phyloP scores from a whole-genome alignment of 2,329 filamentous ascomycete genomes.

The Colletotrichum phormii region DNA sequence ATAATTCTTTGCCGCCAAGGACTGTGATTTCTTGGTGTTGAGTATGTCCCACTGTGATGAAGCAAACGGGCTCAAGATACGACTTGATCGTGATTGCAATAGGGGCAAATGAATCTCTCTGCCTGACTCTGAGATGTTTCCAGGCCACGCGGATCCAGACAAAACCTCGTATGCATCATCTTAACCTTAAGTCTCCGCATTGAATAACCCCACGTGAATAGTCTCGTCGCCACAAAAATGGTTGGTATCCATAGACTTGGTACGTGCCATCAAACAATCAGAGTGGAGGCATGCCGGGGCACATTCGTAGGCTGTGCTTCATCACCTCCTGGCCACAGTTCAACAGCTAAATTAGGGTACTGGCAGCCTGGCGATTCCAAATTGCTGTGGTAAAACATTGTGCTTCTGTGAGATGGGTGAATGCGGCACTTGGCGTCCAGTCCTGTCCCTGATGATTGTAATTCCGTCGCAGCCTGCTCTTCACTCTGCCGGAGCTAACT shows the following conservation, averaged over 20 bases:
- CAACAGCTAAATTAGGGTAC: not conserved
- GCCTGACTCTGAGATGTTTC: not conserved
- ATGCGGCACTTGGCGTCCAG: not conserved
- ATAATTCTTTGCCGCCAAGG: not conserved
- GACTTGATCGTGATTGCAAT: not conserved
- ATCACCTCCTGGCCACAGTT: not conserved
- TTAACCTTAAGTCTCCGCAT: not conserved
- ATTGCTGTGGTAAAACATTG: not conserved
- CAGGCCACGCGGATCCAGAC: not conserved
- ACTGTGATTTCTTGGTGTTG: not conserved
- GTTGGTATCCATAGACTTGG: not conserved
- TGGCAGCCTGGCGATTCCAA: not conserved
- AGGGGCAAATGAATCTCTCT: not conserved
- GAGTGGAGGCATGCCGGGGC: not conserved
- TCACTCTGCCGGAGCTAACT: not conserved
- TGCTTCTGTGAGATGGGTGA: not conserved
- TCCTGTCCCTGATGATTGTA: conserved; percentile 8
- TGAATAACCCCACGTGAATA: not conserved
- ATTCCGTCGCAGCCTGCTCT: not conserved
- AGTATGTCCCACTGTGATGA: not conserved
- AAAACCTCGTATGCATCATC: not conserved
- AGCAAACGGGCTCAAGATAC: not conserved
- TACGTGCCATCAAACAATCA: not conserved
- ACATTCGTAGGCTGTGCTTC: not conserved
- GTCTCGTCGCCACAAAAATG: not conserved